These are phyloP conservation scores for Calonectria crousiana DNA, from an alignment of 2,329 filamentous ascomycete genomes.

Conservation along the genomic window DNA sequence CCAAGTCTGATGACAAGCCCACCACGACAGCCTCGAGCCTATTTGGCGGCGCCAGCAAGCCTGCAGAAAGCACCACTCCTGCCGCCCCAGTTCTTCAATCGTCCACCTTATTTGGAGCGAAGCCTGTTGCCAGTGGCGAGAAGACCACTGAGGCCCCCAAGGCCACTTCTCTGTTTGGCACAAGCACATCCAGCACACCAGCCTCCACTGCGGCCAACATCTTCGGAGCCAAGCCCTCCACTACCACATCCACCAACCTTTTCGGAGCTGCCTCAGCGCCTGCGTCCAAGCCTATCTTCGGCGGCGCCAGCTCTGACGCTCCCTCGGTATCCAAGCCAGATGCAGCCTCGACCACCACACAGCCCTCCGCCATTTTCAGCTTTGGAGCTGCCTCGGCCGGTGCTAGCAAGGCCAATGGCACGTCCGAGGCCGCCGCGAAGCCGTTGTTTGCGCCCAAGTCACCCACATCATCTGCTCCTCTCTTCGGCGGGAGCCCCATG, in stretches of 20 bases:
- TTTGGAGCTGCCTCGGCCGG: slow-evolving; percentile 47
- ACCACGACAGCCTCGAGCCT: slow-evolving; percentile 44
- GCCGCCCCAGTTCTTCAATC: slow-evolving; percentile 43
- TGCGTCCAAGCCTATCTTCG: slow-evolving; percentile 46
- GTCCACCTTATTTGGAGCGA: slow-evolving; percentile 51
- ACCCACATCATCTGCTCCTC: slow-evolving; percentile 43
- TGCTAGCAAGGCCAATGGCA: slow-evolving; percentile 45
- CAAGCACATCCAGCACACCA: slow-evolving; percentile 24
- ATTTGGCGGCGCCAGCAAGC: slow-evolving; percentile 54
- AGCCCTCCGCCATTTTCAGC: slow-evolving; percentile 46
- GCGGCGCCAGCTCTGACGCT: slow-evolving; percentile 33
- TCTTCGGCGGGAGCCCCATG: slow-evolving; percentile 58
- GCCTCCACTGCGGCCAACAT: slow-evolving; percentile 33
- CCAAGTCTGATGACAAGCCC: slow-evolving; percentile 42
- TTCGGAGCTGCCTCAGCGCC: slow-evolving; percentile 46
- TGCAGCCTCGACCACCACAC: slow-evolving; percentile 31
- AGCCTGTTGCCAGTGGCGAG: slow-evolving; percentile 41
- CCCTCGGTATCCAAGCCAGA: slow-evolving; percentile 39
- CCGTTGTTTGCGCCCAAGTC: slow-evolving; percentile 55
- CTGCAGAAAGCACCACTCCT: slow-evolving; percentile 43
- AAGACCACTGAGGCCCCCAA: slow-evolving; percentile 43
- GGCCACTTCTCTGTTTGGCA: slow-evolving; percentile 49
- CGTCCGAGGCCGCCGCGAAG: slow-evolving; percentile 46
- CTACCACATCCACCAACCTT: slow-evolving; percentile 40
- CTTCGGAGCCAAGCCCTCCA: slow-evolving; percentile 44